These are phyloP conservation scores for Saussurea involucrata DNA, from an alignment of 129 eudicot genomes.

Conservation along the genomic window DNA sequence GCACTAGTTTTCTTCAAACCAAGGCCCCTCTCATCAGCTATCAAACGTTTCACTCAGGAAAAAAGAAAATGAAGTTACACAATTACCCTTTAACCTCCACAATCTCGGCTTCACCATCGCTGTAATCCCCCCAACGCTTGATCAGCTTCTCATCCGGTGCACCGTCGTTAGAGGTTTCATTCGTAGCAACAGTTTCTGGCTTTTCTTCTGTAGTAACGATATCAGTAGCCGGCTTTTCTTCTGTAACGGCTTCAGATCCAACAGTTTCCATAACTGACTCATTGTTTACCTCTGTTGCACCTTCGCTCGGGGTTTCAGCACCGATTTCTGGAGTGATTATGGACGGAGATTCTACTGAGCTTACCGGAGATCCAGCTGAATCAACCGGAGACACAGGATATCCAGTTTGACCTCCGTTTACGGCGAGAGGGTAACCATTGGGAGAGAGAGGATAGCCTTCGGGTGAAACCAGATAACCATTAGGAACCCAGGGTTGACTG, in stretches of 20 bases:
- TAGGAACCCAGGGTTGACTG: slow-evolving; percentile 79
- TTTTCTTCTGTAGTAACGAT: background rate
- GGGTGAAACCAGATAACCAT: slow-evolving; percentile 60
- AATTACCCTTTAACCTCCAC: slow-evolving; percentile 40
- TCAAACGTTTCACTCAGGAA: slow-evolving; percentile 23
- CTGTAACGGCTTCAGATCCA: slow-evolving; percentile 17
- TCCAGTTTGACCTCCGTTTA: slow-evolving; percentile 43
- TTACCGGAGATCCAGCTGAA: slow-evolving; percentile 31
- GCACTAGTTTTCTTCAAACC: slow-evolving; percentile 29
- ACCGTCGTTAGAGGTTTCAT: slow-evolving; percentile 12
- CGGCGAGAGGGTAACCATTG: slow-evolving; percentile 34
- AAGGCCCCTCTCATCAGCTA: slow-evolving; percentile 33
- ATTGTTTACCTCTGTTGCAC: slow-evolving; percentile 22
- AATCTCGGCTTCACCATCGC: slow-evolving; percentile 66
- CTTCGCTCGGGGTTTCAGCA: slow-evolving; percentile 29
- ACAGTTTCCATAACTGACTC: slow-evolving; percentile 22
- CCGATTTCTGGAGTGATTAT: slow-evolving; percentile 33
- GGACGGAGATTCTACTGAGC: slow-evolving; percentile 44
- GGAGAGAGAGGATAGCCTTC: slow-evolving; percentile 59
- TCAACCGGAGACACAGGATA: slow-evolving; percentile 29
- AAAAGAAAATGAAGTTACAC: slow-evolving; percentile 6
- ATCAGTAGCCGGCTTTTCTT: slow-evolving; percentile 17
- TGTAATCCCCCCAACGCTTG: slow-evolving; percentile 79
- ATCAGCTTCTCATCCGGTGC: slow-evolving; percentile 34
- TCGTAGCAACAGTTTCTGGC: slow-evolving; percentile 1